These are phyloP conservation scores for Kwoniella pini DNA, from an alignment of 768 basidiomycete species.

Conservation along the genomic window DNA sequence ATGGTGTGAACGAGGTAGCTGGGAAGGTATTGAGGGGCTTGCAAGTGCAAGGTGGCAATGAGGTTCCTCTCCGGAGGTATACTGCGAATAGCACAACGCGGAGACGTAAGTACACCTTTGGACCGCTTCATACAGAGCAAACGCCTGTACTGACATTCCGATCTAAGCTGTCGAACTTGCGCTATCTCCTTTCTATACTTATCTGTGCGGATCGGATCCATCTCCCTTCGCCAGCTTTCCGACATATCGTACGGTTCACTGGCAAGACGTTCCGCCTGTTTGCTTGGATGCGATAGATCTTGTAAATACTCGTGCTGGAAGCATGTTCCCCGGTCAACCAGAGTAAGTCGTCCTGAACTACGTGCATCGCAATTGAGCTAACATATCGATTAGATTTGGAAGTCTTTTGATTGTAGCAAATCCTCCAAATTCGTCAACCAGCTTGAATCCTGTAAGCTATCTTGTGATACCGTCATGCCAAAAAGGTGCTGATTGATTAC, in stretches of 20 bases:
- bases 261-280: slow-evolving; percentile 25
- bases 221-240: slow-evolving; percentile 13
- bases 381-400: slow-evolving; percentile 40
- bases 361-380: background rate
- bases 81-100: background rate
- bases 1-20: slow-evolving; percentile 1
- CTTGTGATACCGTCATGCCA: background rate
- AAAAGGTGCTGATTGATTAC: too few relatives aligned
- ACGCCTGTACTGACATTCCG: background rate
- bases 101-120: slow-evolving; percentile 22
- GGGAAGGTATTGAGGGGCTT: slow-evolving; percentile 9
- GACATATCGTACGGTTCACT: slow-evolving; percentile 26
- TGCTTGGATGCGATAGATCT: slow-evolving; percentile 34
- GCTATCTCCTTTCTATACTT: slow-evolving; percentile 44
- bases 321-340: slow-evolving; percentile 39
- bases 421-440: slow-evolving; percentile 32
- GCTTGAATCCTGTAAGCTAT: slow-evolving; percentile 29
- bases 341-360: slow-evolving; percentile 33
- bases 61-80: slow-evolving; percentile 25
- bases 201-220: slow-evolving; percentile 34
- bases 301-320: slow-evolving; percentile 41
- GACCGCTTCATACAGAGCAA: background rate
- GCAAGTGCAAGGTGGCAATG: slow-evolving; percentile 22
- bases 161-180: slow-evolving; percentile 31
- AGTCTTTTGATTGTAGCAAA: slow-evolving; percentile 33